phyloP scores from a whole-genome alignment of 2,329 filamentous ascomycete genomes.

The Penicillium sp. region DNA sequence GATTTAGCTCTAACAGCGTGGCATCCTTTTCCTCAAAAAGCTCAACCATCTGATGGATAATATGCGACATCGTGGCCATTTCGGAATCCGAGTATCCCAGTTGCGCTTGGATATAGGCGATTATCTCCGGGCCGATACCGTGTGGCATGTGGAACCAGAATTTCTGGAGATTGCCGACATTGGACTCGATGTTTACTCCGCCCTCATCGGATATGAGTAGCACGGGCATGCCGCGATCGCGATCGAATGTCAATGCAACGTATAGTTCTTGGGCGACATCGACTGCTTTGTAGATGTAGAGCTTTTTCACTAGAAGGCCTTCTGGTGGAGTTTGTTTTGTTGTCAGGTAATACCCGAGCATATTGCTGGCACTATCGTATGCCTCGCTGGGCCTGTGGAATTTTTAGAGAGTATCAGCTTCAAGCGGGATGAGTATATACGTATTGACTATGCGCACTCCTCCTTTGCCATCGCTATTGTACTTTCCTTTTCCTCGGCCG shows the following conservation, averaged over 20 bases:
- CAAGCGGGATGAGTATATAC: constrained; percentile 11
- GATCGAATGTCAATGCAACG: constrained; percentile 46
- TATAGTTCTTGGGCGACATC: constrained; percentile 40
- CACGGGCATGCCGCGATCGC: constrained; percentile 40
- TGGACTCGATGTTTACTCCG: constrained; percentile 33
- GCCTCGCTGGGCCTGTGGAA: constrained; percentile 25
- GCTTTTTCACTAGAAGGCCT: constrained; percentile 30
- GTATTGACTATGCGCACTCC: constrained; percentile 29
- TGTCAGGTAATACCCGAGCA: constrained; percentile 30
- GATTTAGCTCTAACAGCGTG: constrained; percentile 46
- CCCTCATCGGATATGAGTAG: constrained; percentile 40
- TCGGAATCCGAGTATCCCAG: constrained; percentile 27
- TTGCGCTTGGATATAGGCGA: constrained; percentile 21
- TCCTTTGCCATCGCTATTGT: constrained; percentile 29
- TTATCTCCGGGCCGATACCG: constrained; percentile 27
- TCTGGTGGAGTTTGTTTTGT: constrained; percentile 31
- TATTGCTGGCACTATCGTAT: constrained; percentile 26
- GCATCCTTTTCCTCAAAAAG: constrained; percentile 51
- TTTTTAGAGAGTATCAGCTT: not conserved
- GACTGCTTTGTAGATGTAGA: constrained; percentile 40
- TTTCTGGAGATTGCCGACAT: constrained; percentile 25
- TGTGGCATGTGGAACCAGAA: constrained; percentile 27
- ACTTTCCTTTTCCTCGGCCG: constrained; percentile 32
- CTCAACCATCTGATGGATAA: constrained; percentile 34
- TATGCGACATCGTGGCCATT: constrained; percentile 23